These are phyloP conservation scores for Paecilomyces niveus DNA, from an alignment of 2,329 filamentous ascomycete species.

Conservation along the genomic window DNA sequence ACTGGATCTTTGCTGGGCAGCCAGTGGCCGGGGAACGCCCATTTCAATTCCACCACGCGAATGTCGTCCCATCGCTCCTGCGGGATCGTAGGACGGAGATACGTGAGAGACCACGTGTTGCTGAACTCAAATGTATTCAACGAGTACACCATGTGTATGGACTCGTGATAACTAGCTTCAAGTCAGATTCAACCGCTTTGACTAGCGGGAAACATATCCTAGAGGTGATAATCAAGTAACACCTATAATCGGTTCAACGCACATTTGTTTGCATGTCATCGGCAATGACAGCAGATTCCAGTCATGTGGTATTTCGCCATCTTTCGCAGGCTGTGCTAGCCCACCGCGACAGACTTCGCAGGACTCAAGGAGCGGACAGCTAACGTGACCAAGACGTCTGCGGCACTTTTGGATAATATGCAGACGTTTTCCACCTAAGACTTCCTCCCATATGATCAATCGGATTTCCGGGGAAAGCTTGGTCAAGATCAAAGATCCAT, in stretches of 20 bases:
- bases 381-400: conserved; percentile 24
- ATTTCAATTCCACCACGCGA: conserved; percentile 28
- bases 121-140: conserved; percentile 32
- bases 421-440: conserved; percentile 22
- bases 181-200: neutral
- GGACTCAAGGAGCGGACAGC: conserved; percentile 19
- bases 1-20: conserved; percentile 34
- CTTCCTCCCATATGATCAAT: conserved; percentile 30
- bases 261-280: conserved; percentile 31
- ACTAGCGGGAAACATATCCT: neutral
- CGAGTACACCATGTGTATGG: conserved; percentile 27
- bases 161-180: conserved; percentile 25
- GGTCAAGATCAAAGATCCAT: conserved; percentile 16
- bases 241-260: neutral
- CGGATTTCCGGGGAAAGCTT: conserved; percentile 29
- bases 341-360: conserved; percentile 30
- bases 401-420: conserved; percentile 28
- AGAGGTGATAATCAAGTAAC: neutral
- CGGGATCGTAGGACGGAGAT: conserved; percentile 28
- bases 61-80: conserved; percentile 21
- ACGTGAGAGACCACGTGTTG: conserved; percentile 33
- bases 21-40: conserved; percentile 34
- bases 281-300: conserved; percentile 20
- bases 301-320: conserved; percentile 5
- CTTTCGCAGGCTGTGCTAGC: conserved; percentile 20